Evolutionary conservation across 2,329 filamentous ascomycete genomes (phyloP), one percentile per base, ranked within the genome.

Genomic region (Paecilomyces formosus): DNA sequence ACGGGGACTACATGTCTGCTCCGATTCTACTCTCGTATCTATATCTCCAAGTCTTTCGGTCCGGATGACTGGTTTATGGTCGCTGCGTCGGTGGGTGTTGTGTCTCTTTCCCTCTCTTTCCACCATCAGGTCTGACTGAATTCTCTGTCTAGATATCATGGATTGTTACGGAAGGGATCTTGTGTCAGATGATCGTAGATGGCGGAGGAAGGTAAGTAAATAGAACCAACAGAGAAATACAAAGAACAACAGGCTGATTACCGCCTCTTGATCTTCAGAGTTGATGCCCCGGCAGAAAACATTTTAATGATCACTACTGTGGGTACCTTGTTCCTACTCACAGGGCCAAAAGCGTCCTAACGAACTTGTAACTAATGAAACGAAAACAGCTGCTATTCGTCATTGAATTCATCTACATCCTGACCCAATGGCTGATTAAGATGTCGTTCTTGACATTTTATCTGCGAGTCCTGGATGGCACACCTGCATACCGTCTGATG

Each of bases 391-490:
- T 53, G 24, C 51, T 53, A 18, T 53, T 53, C 22, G 5, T 53
- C 51, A 53, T 53, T 21, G 51, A 53, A n/a, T 53, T 53, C 51
- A 21, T 53, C 24, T 53, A 53, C 22, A 53, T 53, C 51, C 21
- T 53, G 1, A 26, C 22, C 5, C 51, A 53, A 18, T 53, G 18
- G 51, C 51, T 53, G 21, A 53, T 53, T 9, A 53, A 53, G 21
- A 26, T 53, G 51, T 53, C 51, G n/a, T 53, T 53, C 51, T 53
- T 53, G 51, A 53, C 51, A 2, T 53, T 53, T 18, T 53, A 53
- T 13, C 51, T 53, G 15, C 51, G 51, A 26, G 51, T 53, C 51
- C 26, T 53, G 22, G 26, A 21, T 21, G 13, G 51, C n/a, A 26
- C 51, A 6, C 51, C 51, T 21, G 5, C 13, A 18, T 53, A 53